Conservation (phyloP, 352 stramenopile genomes). For the Phytophthora brassicae region DNA sequence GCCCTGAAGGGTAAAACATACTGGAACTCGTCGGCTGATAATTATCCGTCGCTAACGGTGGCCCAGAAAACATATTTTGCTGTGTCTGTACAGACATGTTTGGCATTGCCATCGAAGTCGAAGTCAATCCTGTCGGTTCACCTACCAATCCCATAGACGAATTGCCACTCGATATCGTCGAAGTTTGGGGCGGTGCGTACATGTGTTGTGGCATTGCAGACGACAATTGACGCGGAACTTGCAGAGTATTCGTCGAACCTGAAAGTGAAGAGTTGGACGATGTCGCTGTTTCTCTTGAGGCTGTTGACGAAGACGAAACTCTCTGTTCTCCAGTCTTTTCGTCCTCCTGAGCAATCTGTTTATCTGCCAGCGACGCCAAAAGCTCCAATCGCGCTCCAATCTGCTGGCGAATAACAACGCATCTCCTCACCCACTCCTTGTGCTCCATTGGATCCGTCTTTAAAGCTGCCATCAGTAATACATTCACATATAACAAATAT, state of each 20-base stretch:
- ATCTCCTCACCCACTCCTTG: constrained; percentile 77
- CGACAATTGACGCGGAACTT: constrained; percentile 5
- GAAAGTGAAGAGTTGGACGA: constrained; percentile 2
- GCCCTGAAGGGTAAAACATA: constrained; percentile 41
- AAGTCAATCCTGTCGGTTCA: constrained; percentile 6
- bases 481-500: background rate
- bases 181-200: constrained; percentile 15
- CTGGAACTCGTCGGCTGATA: constrained; percentile 26
- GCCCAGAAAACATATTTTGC: constrained; percentile 47
- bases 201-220: constrained; percentile 3
- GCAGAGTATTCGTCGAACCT: background rate
- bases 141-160: constrained; percentile 4
- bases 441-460: constrained; percentile 56
- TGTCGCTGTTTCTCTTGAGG: constrained; percentile 10
- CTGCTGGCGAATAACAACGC: constrained; percentile 63
- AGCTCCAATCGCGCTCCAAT: constrained; percentile 73
- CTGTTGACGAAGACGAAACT: constrained; percentile 6
- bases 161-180: constrained; percentile 16
- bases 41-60: constrained; percentile 37
- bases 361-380: constrained; percentile 77
- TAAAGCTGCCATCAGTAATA: constrained; percentile 41
- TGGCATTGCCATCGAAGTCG: constrained; percentile 23
- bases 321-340: constrained; percentile 25
- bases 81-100: constrained; percentile 25
- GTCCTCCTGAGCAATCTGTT: constrained; percentile 73